Evolutionary conservation across 495 filamentous ascomycete species (phyloP).

Genomic region (Sabuloglossum arenarium): DNA sequence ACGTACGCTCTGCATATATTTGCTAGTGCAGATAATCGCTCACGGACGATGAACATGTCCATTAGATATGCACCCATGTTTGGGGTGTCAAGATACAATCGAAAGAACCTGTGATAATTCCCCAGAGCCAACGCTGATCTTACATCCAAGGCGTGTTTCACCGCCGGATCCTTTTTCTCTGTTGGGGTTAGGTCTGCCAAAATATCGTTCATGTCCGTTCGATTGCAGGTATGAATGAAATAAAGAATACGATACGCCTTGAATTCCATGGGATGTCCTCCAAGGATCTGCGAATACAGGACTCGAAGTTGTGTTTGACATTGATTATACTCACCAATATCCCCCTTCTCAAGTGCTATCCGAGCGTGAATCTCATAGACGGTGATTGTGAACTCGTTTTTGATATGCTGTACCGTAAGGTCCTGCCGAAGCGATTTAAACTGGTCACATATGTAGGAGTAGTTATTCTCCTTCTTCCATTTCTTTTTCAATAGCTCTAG

Average conservation of each 20-base stretch:
- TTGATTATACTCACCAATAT: slow-evolving; percentile 99
- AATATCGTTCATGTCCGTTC: slow-evolving; percentile 91
- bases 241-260: slow-evolving; percentile 99
- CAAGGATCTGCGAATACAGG: slow-evolving; percentile 66
- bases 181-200: slow-evolving; percentile 91
- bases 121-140: slow-evolving; percentile 79
- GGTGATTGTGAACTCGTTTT: slow-evolving; percentile 80
- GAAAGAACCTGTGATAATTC: slow-evolving; percentile 95
- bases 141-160: slow-evolving; percentile 82
- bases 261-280: slow-evolving; percentile 86
- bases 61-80: slow-evolving; percentile 98
- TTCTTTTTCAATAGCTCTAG: slow-evolving; percentile 79
- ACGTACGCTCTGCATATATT: slow-evolving; percentile 90
- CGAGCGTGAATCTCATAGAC: slow-evolving; percentile 97
- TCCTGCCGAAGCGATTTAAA: slow-evolving; percentile 98
- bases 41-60: slow-evolving; percentile 93
- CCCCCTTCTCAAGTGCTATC: slow-evolving; percentile 94
- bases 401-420: slow-evolving; percentile 92
- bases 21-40: slow-evolving; percentile 74
- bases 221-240: slow-evolving; percentile 97
- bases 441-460: slow-evolving; percentile 94
- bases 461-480: slow-evolving; percentile 87
- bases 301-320: slow-evolving; percentile 93
- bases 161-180: slow-evolving; percentile 68
- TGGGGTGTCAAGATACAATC: slow-evolving; percentile 77